A percentile compares a stretch with the other conserved stretches of the same genome.
Conservation (phyloP, 2,329 filamentous ascomycete species). For the Knufia petricola region DNA sequence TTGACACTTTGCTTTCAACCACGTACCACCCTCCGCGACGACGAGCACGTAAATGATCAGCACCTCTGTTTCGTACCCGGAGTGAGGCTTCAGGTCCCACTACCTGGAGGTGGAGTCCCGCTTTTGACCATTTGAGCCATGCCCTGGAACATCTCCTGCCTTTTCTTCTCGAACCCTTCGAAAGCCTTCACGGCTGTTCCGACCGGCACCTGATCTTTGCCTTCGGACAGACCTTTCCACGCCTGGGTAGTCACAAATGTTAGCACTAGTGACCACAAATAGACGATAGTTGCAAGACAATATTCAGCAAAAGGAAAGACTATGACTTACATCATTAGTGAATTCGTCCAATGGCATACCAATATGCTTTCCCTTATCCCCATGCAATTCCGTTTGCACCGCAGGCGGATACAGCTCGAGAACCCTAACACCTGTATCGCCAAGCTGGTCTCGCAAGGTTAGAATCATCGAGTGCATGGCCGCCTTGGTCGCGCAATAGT, state of each 20-base stretch:
- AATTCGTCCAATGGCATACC: constrained; percentile 48
- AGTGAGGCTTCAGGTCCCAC: no score
- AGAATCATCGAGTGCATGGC: constrained; percentile 47
- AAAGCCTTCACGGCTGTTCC: constrained; percentile 35
- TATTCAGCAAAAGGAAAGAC: neutral
- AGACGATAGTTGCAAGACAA: neutral
- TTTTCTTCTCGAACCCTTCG: constrained; percentile 39
- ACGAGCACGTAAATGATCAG: no score
- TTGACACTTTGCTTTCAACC: no score
- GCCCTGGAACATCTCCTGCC: constrained; percentile 31
- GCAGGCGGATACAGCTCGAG: constrained; percentile 47
- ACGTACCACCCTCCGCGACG: no score
- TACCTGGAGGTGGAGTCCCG: neutral
- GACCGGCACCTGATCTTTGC: constrained; percentile 45
- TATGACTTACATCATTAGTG: constrained; percentile 31
- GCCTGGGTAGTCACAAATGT: constrained; percentile 23
- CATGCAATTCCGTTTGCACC: constrained; percentile 49
- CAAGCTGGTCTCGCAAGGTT: constrained; percentile 42
- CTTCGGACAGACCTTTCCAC: constrained; percentile 36
- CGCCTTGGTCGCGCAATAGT: constrained; percentile 48
- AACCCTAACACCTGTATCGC: constrained; percentile 42
- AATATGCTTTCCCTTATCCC: constrained; percentile 44
- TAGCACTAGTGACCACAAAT: neutral
- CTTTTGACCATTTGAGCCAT: constrained; percentile 6
- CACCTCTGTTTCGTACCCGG: no score